Conservation (phyloP, 148 eudicot species). For the Diospyros kaki region DNA sequence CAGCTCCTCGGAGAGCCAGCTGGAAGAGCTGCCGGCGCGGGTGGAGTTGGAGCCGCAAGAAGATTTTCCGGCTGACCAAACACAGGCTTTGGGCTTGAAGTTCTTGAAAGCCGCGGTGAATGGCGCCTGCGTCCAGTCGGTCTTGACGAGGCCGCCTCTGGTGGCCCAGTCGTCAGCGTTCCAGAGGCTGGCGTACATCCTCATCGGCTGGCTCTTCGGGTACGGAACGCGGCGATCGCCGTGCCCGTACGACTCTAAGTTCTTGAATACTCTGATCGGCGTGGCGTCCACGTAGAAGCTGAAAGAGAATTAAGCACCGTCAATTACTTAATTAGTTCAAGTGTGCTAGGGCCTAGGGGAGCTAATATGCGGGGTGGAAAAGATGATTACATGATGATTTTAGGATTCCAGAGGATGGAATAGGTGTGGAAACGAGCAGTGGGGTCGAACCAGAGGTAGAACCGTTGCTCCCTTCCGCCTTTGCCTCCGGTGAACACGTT, state of each 20-base stretch:
- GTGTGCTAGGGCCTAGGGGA: background rate
- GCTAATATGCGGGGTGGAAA: background rate
- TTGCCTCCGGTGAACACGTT: conserved; percentile 54
- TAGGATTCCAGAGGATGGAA: conserved; percentile 14
- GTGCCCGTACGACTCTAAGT: background rate
- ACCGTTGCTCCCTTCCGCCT: conserved; percentile 24
- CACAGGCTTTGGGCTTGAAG: conserved; percentile 7
- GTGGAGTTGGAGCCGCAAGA: background rate
- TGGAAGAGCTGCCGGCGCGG: background rate
- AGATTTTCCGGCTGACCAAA: conserved; percentile 1
- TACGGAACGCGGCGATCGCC: no score
- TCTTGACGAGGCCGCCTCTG: conserved; percentile 7
- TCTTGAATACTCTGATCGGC: conserved; percentile 11
- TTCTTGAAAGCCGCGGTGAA: conserved; percentile 1
- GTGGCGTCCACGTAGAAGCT: conserved; percentile 8
- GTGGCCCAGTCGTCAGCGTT: conserved; percentile 1
- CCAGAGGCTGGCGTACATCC: conserved; percentile 14
- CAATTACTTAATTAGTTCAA: background rate
- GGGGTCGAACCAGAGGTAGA: conserved; percentile 14
- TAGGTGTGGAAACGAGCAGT: conserved; percentile 2
- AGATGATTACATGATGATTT: background rate
- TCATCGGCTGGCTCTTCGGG: conserved; percentile 5
- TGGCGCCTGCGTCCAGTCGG: conserved; percentile 8
- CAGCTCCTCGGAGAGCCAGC: conserved; percentile 1
- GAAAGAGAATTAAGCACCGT: background rate